Evolutionary conservation across 805 yeast genomes (phyloP).

Genomic region (Spathaspora passalidarum): DNA sequence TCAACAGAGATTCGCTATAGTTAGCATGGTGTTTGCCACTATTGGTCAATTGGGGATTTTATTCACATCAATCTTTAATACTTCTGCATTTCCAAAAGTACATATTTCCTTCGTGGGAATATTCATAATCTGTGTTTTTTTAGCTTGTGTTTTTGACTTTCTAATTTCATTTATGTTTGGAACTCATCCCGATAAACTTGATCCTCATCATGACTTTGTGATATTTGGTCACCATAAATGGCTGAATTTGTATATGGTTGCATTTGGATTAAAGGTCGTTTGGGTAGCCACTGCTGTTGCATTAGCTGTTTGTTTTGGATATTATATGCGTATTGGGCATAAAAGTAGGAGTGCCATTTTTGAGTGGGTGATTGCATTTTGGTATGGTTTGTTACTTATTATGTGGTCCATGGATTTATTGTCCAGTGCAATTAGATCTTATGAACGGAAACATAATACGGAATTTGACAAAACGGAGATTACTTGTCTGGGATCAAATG

Average conservation of each 20-base stretch:
- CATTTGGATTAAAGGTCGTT: constrained; percentile 50
- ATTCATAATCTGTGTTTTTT: constrained; percentile 56
- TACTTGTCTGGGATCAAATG: neutral
- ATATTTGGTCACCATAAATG: constrained; percentile 36
- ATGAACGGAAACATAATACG: constrained; percentile 10
- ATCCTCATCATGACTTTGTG: constrained; percentile 38
- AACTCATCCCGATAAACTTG: constrained; percentile 30
- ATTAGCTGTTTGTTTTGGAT: constrained; percentile 70
- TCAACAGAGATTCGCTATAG: constrained; percentile 44
- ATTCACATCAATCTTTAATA: constrained; percentile 71
- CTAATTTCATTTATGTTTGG: constrained; percentile 38
- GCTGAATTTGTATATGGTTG: constrained; percentile 42
- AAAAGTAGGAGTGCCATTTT: constrained; percentile 55
- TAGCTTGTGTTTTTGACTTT: constrained; percentile 41
- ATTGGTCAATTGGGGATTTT: constrained; percentile 72
- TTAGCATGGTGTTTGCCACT: constrained; percentile 41
- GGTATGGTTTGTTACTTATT: constrained; percentile 70
- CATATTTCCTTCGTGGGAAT: constrained; percentile 70
- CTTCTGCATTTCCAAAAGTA: constrained; percentile 52
- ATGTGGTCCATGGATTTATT: constrained; percentile 67
- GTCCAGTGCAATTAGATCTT: constrained; percentile 50
- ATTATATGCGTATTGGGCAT: constrained; percentile 18
- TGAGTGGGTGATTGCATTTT: constrained; percentile 87
- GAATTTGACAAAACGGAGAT: neutral
- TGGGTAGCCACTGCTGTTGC: constrained; percentile 70